Evolutionary conservation across 78 protist genomes (phyloP).

Genomic region (Dictyostelium brefeldianum): DNA sequence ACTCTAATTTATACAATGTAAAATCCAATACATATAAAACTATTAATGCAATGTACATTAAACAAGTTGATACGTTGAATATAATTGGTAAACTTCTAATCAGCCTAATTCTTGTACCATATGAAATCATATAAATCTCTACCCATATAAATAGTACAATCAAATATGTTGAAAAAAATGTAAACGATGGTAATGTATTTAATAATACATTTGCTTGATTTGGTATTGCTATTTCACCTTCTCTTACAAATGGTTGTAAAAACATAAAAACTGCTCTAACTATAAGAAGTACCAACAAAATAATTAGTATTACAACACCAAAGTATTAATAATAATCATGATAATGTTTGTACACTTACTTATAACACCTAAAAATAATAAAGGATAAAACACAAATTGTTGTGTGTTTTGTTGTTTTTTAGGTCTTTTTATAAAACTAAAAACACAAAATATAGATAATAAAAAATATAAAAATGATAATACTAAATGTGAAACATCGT

Average conservation of each 20-base stretch:
- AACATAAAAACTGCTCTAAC: conserved; percentile 64
- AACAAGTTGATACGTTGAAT: neutral
- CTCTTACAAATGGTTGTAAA: conserved; percentile 62
- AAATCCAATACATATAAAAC: conserved; percentile 40
- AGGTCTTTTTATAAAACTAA: conserved; percentile 28
- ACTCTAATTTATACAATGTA: conserved; percentile 13
- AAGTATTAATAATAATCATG: neutral
- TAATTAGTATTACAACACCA: neutral
- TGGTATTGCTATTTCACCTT: conserved; percentile 7
- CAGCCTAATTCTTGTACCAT: conserved; percentile 5
- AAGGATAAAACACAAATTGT: conserved; percentile 48
- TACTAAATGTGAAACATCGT: conserved; percentile 43
- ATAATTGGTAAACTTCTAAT: conserved; percentile 26
- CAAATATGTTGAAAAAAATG: conserved; percentile 35
- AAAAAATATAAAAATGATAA: conserved; percentile 12
- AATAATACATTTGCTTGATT: conserved; percentile 50
- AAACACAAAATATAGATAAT: conserved; percentile 8
- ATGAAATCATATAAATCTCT: conserved; percentile 44
- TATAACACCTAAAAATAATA: conserved; percentile 45
- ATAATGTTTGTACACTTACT: conserved; percentile 33
- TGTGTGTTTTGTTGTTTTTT: conserved; percentile 1
- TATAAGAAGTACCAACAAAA: neutral
- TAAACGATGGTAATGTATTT: conserved; percentile 57
- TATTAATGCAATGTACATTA: conserved; percentile 27
- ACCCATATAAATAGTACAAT: conserved; percentile 68